Evolutionary conservation across 441 rosid genomes (phyloP).

Genomic region (Populus hybrid): DNA sequence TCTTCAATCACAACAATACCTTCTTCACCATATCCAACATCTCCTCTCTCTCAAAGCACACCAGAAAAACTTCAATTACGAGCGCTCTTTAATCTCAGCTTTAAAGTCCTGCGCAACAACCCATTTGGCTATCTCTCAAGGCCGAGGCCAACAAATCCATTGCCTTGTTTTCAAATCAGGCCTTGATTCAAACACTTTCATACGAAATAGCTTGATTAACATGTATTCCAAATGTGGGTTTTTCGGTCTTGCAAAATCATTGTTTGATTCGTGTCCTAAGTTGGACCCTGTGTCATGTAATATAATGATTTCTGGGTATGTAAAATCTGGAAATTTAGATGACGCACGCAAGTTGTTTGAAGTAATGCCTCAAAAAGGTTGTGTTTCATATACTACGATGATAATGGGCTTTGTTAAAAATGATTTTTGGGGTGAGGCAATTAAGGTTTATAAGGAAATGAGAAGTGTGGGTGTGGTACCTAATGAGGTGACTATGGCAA

Average conservation of each 20-base stretch:
- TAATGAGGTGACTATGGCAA: slow-evolving; percentile 61
- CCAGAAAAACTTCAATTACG: slow-evolving; percentile 23
- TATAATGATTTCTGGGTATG: slow-evolving; percentile 62
- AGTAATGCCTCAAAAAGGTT: slow-evolving; percentile 53
- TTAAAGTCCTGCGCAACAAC: slow-evolving; percentile 57
- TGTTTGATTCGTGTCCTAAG: slow-evolving; percentile 34
- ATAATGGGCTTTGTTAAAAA: slow-evolving; percentile 63
- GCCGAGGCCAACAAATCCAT: slow-evolving; percentile 52
- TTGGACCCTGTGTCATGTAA: slow-evolving; percentile 60
- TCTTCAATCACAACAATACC: slow-evolving; percentile 6
- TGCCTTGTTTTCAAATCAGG: slow-evolving; percentile 53
- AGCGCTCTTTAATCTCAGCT: slow-evolving; percentile 55
- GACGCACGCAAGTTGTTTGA: slow-evolving; percentile 68
- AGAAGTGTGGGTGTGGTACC: slow-evolving; percentile 42
- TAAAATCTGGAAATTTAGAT: slow-evolving; percentile 39
- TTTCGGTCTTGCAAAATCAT: slow-evolving; percentile 47
- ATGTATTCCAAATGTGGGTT: slow-evolving; percentile 65
- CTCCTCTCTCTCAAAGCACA: slow-evolving; percentile 14
- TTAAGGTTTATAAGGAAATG: slow-evolving; percentile 61
- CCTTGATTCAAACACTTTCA: slow-evolving; percentile 51
- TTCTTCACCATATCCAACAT: slow-evolving; percentile 23
- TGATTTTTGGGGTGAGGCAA: slow-evolving; percentile 44
- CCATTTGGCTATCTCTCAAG: slow-evolving; percentile 28
- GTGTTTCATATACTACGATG: slow-evolving; percentile 71
- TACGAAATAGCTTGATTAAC: slow-evolving; percentile 67